Base-by-base conservation (phyloP, 345 rosid genomes). In the Sisymbrium altissimum region DNA sequence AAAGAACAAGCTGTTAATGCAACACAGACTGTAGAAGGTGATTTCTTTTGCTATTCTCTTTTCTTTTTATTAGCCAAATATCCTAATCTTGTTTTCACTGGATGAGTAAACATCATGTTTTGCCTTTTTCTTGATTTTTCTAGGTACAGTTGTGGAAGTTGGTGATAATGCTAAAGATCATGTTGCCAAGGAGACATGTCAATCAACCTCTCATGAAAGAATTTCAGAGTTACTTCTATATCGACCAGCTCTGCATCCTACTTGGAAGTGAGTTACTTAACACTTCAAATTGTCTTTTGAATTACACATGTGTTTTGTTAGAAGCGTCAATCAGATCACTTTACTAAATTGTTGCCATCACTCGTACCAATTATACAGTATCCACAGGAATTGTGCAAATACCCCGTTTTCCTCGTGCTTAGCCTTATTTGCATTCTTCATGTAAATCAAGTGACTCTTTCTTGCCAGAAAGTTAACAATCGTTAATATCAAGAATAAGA, bases 221-320 rank as follows among this genome's bases (percentile, higher is more conserved):
- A 35, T 64, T 29, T 6, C 14, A 21, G 41, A 50, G 18, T 81
- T 73, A 63, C 59, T 32, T 77, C 68, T 19, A 27, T 52, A 78
- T 79, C 75, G 58, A 49, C 96, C 96, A 74, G 70, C 86, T 69
- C 36, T 30, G 23, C 2, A 60, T 60, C 73, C 81, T 54, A 82
- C 79, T 68, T 89, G 96, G 92, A 86, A 29, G 96, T 89, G 78
- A 63, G 88, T 76, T 66, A 58, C 49, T 21, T 38, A 27, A 38
- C 35, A 9, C 56, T 59, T 32, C 46, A 30, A n/a, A 33, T 15
- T 66, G 13, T 70, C 44, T 63, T 64, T 57, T 55, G 19, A 35
- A 5, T n/a, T 17, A 8, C 33, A 43, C 36, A 60, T 74, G 15
- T 35, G 21, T 58, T 25, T 33, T 18, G 52, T 50, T 56, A 7